Base-by-base conservation (phyloP, 2,329 filamentous ascomycete genomes). In the Cladophialophora exuberans region DNA sequence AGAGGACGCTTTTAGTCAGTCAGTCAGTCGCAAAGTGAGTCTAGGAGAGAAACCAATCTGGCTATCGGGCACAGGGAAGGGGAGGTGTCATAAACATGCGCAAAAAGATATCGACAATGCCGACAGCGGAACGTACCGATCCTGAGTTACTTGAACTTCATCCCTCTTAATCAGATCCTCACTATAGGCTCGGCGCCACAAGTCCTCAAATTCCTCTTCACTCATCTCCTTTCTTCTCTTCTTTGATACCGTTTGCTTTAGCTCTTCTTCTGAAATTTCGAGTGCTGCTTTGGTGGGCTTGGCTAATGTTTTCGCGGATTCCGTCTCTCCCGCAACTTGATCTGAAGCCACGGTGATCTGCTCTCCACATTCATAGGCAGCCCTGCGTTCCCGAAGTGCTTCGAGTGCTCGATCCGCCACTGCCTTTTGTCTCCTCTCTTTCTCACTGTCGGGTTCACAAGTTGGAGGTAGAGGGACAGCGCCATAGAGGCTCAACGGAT, bases 371-470 rank as follows among this genome's bases (percentile, higher is more conserved):
- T 99, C 94, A 66, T 86, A 97, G 66, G 91, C 87, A 52, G 94
- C 94, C 56, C 90, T 85, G 35, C 89, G 85, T 63, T 96, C 85
- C 50, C 94, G 83, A 44, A 99, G 81, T 65, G 92, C 87, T 65
- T 96, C 90, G 3, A 97, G 82, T 1, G 89, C 91, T 70, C 87
- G 88, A 69, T 97, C 87, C 6, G 92, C 90, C 13, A 99, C 90
- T 17, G 87, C 84, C 66, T 93, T 90, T 44, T 97, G 88, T 15
- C 89, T 87, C 33, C 90, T 85, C 6, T 88, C 90, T 71, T 96
- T 97, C 66, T 95, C 90, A 57, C 91, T 91, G 71, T 99, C 95
- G 0, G 94, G 89, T 72, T 97, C 93, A 71, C 94, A 99, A 3
- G 90, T 92, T 1, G 95, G 93, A 4, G 92, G 85, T 6, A 99